Evolutionary conservation across 2,329 filamentous ascomycete genomes (phyloP).

Genomic region (Fusarium sororula): DNA sequence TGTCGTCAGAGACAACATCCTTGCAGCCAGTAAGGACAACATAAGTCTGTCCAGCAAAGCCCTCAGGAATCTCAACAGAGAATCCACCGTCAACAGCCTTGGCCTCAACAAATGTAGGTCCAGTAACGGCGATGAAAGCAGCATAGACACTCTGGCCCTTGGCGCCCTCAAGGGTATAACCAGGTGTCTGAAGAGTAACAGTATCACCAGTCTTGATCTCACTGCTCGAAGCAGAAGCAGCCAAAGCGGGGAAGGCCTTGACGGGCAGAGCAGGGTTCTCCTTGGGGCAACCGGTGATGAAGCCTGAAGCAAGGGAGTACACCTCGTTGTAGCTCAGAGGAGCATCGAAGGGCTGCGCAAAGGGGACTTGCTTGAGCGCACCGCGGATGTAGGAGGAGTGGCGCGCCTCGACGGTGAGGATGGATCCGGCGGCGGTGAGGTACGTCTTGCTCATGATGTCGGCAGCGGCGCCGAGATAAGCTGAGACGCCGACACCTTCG

Average conservation of each 20-base stretch:
- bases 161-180: conserved; percentile 38
- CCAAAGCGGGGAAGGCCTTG: conserved; percentile 65
- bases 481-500: conserved; percentile 70
- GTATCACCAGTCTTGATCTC: conserved; percentile 38
- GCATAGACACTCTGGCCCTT: conserved; percentile 43
- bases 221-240: conserved; percentile 40
- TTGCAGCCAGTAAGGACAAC: conserved; percentile 51
- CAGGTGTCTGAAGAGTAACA: conserved; percentile 41
- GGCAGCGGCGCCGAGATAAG: conserved; percentile 71
- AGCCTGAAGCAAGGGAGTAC: conserved; percentile 70
- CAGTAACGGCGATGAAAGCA: conserved; percentile 47
- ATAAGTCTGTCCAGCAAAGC: conserved; percentile 52
- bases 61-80: conserved; percentile 39
- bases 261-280: conserved; percentile 66
- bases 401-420: conserved; percentile 69
- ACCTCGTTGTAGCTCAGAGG: conserved; percentile 67
- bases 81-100: conserved; percentile 36
- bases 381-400: conserved; percentile 69
- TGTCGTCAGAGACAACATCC: conserved; percentile 47
- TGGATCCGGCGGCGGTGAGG: conserved; percentile 68
- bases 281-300: conserved; percentile 66
- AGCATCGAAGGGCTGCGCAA: conserved; percentile 68
- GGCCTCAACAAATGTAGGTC: conserved; percentile 35
- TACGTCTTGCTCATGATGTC: conserved; percentile 67
- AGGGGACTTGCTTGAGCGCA: conserved; percentile 58